Conservation (phyloP, 1,284 basidiomycete genomes). For the Porodaedalea pini region DNA sequence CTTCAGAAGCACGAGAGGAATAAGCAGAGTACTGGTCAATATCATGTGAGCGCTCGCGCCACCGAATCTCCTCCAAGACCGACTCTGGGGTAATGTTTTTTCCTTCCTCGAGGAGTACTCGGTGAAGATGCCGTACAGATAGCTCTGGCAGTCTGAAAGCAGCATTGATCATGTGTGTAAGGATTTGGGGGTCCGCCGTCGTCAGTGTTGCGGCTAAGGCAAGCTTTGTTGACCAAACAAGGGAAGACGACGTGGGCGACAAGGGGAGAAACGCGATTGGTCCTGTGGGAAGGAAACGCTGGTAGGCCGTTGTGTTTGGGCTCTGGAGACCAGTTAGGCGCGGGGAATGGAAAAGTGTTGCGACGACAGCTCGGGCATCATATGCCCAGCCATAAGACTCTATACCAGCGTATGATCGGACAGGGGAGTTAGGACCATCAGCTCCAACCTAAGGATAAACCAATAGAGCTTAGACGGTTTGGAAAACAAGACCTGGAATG, state of each 20-base stretch:
- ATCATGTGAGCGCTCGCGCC: conserved; percentile 64
- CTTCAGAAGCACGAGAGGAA: conserved; percentile 32
- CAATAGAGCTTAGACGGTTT: conserved; percentile 8
- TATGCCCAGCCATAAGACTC: conserved; percentile 92
- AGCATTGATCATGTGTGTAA: conserved; percentile 82
- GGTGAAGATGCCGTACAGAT: conserved; percentile 68
- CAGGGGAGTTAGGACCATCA: conserved; percentile 94
- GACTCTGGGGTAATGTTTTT: conserved; percentile 42
- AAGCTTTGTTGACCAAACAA: conserved; percentile 95
- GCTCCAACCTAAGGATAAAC: conserved; percentile 75
- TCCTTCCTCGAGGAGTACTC: conserved; percentile 56
- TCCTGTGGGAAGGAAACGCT: conserved; percentile 93
- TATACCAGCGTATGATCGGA: conserved; percentile 84
- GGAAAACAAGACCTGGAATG: not conserved
- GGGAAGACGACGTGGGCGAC: conserved; percentile 74
- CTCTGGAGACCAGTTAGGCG: conserved; percentile 48
- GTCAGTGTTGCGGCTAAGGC: conserved; percentile 73
- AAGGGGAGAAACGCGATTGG: conserved; percentile 93
- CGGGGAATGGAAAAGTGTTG: conserved; percentile 74
- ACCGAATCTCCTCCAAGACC: conserved; percentile 58
- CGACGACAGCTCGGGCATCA: conserved; percentile 87
- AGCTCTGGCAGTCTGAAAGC: conserved; percentile 85
- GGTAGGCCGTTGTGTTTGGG: conserved; percentile 84
- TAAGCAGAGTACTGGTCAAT: conserved; percentile 62
- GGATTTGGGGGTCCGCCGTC: conserved; percentile 58